Evolutionary conservation across 768 basidiomycete species (phyloP).

Genomic region (Psilocybe cyanescens): DNA sequence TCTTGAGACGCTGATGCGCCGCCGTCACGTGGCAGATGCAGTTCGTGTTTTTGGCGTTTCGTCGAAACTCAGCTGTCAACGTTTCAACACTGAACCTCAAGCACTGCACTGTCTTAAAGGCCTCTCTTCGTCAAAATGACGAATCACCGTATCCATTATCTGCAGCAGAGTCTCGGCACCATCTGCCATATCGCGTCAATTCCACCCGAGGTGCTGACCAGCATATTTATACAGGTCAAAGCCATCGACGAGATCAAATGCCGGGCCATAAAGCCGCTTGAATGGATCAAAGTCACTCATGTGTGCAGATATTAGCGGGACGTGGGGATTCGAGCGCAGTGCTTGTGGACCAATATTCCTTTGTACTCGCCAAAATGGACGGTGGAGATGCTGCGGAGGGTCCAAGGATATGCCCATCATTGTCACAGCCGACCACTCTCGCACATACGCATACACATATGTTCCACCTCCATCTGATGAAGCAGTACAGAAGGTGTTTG

Average conservation of each 20-base stretch:
- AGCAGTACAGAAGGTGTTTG: background rate
- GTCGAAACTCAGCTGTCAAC: too few relatives aligned
- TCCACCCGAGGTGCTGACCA: background rate
- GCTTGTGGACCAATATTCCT: background rate
- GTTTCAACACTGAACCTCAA: too few relatives aligned
- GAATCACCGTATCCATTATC: too few relatives aligned
- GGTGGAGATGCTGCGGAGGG: background rate
- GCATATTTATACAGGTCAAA: background rate
- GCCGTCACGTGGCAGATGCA: too few relatives aligned
- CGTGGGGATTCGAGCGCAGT: background rate
- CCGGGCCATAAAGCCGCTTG: background rate
- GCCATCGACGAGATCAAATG: background rate
- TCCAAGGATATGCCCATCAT: background rate
- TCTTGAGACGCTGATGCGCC: too few relatives aligned
- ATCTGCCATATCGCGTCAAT: background rate
- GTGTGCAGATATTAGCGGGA: background rate
- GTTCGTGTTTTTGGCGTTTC: too few relatives aligned
- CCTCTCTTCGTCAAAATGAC: too few relatives aligned
- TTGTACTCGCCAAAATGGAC: background rate
- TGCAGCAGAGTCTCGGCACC: too few relatives aligned
- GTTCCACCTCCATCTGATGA: background rate
- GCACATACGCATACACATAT: background rate
- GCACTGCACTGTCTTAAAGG: too few relatives aligned
- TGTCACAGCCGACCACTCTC: background rate
- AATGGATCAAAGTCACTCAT: constrained; percentile 3